Base-by-base conservation (phyloP, 306 rosid genomes). In the Malus sylvestris region DNA sequence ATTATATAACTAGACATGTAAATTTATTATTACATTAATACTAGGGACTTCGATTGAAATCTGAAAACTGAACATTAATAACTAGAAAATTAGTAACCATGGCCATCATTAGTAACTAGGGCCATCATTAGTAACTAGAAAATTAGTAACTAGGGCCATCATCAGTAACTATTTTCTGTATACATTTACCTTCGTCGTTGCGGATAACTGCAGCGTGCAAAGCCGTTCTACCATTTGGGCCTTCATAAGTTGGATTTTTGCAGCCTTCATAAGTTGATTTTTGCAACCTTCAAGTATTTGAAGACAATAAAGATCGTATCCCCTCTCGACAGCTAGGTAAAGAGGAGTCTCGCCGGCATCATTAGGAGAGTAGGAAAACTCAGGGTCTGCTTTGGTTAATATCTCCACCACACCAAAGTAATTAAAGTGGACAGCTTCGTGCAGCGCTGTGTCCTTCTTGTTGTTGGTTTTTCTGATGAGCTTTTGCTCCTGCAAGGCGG, bases 271-370 rank as follows among this genome's bases (percentile, higher is more conserved):
- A n/a, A n/a, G n/a, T n/a, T n/a, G n/a, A n/a, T 25, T 15, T 25
- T 29, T 49, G 63, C 63, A 35, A 35, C 9, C 8, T 6, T 35
- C 40, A 1, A 35, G 40, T 35, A 35, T 35, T 35, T 1, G 8
- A 35, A 35, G 2, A 35, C 40, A 35, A 35, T 0, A 35, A 6
- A 0, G 0, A 35, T 0, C 0, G 40, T 7, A 35, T 20, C 29
- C n/a, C n/a, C 70, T 78, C 9, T 78, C 72, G 4, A 13, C 76
- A 13, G 67, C 81, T 1, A 78, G 2, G 29, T 71, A 78, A 5
- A 78, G 27, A 14, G 72, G 76, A n/a, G 77, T 78, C n/a, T 71
- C 76, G 0, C 81, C 76, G 2, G 44, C 65, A 1, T 10, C 8
- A 15, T 78, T 71, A 20, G 72, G 22, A 6, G 58, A 1, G 59